A percentile compares a stretch with the other conserved stretches of the same genome.
Evolutionary conservation across 2,329 filamentous ascomycete species (phyloP).

Genomic region (Talaromyces sp.): DNA sequence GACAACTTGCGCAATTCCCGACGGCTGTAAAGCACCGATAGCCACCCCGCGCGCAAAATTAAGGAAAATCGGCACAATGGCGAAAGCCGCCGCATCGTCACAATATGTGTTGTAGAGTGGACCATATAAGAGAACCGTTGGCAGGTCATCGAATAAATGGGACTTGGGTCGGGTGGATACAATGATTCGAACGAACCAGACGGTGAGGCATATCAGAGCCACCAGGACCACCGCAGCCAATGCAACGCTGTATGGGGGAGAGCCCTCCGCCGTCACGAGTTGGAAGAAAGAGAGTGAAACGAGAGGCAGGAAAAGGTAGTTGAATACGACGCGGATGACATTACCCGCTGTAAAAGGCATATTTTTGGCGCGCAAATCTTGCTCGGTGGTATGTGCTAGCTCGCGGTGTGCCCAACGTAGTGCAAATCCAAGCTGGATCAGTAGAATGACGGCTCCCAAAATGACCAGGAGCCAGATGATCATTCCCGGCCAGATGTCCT

Average conservation of each 20-base stretch:
- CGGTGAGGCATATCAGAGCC: conserved; percentile 70
- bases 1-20: conserved; percentile 89
- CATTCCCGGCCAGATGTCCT: conserved; percentile 93
- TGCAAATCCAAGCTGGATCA: conserved; percentile 77
- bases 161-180: conserved; percentile 78
- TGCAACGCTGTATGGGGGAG: conserved; percentile 70
- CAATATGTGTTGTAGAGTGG: conserved; percentile 97
- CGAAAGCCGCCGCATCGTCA: conserved; percentile 88
- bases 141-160: conserved; percentile 88
- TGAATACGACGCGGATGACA: conserved; percentile 82
- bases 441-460: conserved; percentile 65
- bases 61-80: conserved; percentile 80
- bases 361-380: conserved; percentile 89
- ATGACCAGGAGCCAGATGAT: conserved; percentile 86
- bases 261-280: conserved; percentile 71
- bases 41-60: conserved; percentile 85
- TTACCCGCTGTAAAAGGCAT: conserved; percentile 82
- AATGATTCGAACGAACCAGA: conserved; percentile 81
- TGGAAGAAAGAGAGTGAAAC: conserved; percentile 89
- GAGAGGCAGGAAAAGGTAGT: conserved; percentile 87
- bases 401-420: conserved; percentile 74
- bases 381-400: conserved; percentile 72
- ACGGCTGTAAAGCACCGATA: conserved; percentile 89
- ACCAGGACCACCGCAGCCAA: conserved; percentile 76
- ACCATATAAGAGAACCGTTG: conserved; percentile 85